Conservation (phyloP, 306 rosid species). For the Canavalia ensiformis region DNA sequence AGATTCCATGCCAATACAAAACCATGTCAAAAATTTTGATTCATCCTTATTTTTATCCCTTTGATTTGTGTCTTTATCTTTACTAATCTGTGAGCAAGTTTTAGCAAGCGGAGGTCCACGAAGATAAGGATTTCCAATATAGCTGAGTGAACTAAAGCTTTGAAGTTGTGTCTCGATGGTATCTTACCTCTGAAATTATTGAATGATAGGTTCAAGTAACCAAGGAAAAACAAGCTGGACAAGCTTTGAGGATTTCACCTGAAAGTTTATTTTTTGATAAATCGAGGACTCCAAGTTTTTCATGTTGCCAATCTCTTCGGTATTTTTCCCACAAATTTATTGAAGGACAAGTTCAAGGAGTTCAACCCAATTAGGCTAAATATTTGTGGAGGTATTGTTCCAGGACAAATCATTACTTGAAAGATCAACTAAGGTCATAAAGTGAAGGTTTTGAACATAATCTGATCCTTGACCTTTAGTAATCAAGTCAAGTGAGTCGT, state of each 20-base stretch:
- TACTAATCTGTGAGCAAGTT: background rate
- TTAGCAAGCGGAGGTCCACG: slow-evolving; percentile 27
- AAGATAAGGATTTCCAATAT: slow-evolving; percentile 38
- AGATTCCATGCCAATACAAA: slow-evolving; percentile 29
- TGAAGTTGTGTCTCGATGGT: slow-evolving; percentile 45
- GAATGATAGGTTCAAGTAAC: slow-evolving; percentile 47
- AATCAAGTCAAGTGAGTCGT: background rate
- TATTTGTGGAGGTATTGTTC: background rate
- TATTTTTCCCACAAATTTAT: slow-evolving; percentile 8
- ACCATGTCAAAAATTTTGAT: background rate
- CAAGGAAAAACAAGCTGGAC: slow-evolving; percentile 26
- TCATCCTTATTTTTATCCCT: background rate
- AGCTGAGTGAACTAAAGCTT: background rate
- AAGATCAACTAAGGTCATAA: slow-evolving; percentile 14
- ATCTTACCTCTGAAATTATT: slow-evolving; percentile 46
- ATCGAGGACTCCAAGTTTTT: slow-evolving; percentile 48
- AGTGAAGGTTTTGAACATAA: background rate
- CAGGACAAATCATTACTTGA: slow-evolving; percentile 9
- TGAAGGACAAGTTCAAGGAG: slow-evolving; percentile 46
- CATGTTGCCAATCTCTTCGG: slow-evolving; percentile 33
- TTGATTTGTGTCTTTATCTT: background rate
- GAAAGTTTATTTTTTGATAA: slow-evolving; percentile 39
- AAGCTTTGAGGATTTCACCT: slow-evolving; percentile 49
- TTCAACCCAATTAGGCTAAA: background rate
- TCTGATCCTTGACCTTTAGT: background rate